A percentile compares a stretch with the other conserved stretches of the same genome.
These are phyloP conservation scores for Triticum turgidum DNA, from an alignment of 176 grass and related monocot species.

Conservation along the genomic window DNA sequence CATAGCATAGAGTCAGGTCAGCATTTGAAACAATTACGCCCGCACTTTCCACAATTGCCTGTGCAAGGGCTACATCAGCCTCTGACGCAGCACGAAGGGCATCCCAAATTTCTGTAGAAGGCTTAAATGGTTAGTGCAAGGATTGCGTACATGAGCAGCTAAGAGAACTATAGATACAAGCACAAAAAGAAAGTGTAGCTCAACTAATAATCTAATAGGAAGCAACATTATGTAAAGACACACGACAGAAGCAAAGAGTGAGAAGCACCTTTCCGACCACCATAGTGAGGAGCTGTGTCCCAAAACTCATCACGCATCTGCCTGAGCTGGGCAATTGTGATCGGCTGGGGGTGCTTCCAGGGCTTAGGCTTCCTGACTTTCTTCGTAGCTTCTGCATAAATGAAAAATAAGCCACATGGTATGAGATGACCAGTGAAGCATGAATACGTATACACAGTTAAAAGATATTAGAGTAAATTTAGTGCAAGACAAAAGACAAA, in stretches of 20 bases:
- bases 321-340: conserved; percentile 59
- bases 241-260: background rate
- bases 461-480: background rate
- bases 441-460: background rate
- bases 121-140: conserved; percentile 18
- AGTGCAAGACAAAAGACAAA: background rate
- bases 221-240: background rate
- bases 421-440: conserved; percentile 16
- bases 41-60: conserved; percentile 72
- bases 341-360: conserved; percentile 66
- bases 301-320: conserved; percentile 65
- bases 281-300: conserved; percentile 78
- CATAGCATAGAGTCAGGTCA: conserved; percentile 73
- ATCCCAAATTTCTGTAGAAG: conserved; percentile 72
- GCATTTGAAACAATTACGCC: conserved; percentile 66
- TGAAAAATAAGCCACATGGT: background rate
- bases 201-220: background rate
- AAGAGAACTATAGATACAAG: background rate
- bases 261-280: conserved; percentile 68
- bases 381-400: conserved; percentile 50
- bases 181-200: background rate
- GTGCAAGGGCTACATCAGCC: conserved; percentile 58
- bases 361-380: conserved; percentile 70
- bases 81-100: conserved; percentile 66
- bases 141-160: background rate